Conservation (phyloP, 805 yeast genomes). For the Alloascoidea africana region DNA sequence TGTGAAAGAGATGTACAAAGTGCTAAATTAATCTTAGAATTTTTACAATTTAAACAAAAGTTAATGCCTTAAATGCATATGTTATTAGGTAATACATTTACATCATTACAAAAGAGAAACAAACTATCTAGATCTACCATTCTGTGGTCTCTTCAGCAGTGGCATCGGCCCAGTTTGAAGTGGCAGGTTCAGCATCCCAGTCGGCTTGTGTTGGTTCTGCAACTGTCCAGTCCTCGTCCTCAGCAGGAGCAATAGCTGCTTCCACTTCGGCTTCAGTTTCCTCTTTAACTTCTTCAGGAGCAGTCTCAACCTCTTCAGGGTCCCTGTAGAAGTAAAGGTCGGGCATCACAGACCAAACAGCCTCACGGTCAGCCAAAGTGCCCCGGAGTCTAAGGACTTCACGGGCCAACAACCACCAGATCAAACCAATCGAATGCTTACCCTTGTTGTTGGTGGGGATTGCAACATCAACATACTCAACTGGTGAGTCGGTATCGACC, state of each 20-base stretch:
- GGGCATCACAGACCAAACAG: conserved; percentile 99
- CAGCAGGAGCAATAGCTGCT: conserved; percentile 1
- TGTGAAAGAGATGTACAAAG: conserved; percentile 7
- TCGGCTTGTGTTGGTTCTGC: neutral
- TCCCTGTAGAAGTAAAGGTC: conserved; percentile 99
- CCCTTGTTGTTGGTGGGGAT: conserved; percentile 99
- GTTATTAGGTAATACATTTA: no score
- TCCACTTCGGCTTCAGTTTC: conserved; percentile 2
- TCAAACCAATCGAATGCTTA: conserved; percentile 98
- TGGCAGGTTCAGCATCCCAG: conserved; percentile 1
- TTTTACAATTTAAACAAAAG: neutral
- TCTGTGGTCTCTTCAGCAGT: neutral
- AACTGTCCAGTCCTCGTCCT: conserved; percentile 24
- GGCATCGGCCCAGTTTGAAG: conserved; percentile 1
- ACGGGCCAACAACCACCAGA: conserved; percentile 99
- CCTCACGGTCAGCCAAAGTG: conserved; percentile 87
- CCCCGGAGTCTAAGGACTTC: conserved; percentile 99
- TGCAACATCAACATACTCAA: conserved; percentile 98
- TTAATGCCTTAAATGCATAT: no score
- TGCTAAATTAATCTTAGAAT: neutral
- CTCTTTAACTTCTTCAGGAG: conserved; percentile 2
- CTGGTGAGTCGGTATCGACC: conserved; percentile 97
- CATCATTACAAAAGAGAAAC: neutral
- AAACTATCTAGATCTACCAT: neutral
- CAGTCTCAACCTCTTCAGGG: conserved; percentile 93